Evolutionary conservation across 2,329 filamentous ascomycete species (phyloP), one percentile per base, ranked within the genome.

Genomic region (Trichoderma koningiopsis): DNA sequence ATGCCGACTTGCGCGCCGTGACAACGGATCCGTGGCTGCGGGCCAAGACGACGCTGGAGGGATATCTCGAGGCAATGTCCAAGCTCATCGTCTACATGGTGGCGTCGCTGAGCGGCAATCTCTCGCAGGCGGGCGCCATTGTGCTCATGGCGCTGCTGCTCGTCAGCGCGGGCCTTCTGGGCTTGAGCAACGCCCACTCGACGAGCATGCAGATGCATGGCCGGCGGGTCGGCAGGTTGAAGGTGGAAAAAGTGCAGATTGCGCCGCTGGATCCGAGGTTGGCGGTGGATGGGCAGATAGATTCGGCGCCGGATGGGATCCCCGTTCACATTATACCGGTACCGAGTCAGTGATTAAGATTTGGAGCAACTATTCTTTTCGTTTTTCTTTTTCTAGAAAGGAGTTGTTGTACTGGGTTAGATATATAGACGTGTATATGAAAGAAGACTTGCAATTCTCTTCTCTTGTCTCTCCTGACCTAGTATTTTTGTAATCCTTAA

Each of bases 11-110:
- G 7, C 86, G 87, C 68, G 87, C 87, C 35, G 82, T 90, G 52
- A 89, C 87, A 1, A 83, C 85, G 3, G 84, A 85, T 3, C 74
- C 81, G 33, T 90, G 87, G 88, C 76, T 91, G 57, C 80, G 83
- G 13, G 79, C 83, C 49, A 83, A 85, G 75, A 87, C 84, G 0
- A 77, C 80, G 31, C 58, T 82, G 2, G 84, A 89, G 71, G 81
- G 83, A 35, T 86, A 84, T 72, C 76, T 87, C 64, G 84, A 85
- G 70, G 85, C 86, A 0, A 74, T 79, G 0, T 83, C 87, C 11
- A 89, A 87, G 72, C 72, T 90, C 58, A 79, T 87, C 68, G 87
- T 89, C 4, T 90, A 88, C 73, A 73, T 88, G 3, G 84, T 85
- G 55, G 87, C 86, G 6, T 83, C 84, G 1, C 76, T 89, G 24